Percentiles rank a stretch among this genome's conserved stretches.
phyloP scores from a whole-genome alignment of 768 basidiomycete species.

The Mycena sanguinolenta region DNA sequence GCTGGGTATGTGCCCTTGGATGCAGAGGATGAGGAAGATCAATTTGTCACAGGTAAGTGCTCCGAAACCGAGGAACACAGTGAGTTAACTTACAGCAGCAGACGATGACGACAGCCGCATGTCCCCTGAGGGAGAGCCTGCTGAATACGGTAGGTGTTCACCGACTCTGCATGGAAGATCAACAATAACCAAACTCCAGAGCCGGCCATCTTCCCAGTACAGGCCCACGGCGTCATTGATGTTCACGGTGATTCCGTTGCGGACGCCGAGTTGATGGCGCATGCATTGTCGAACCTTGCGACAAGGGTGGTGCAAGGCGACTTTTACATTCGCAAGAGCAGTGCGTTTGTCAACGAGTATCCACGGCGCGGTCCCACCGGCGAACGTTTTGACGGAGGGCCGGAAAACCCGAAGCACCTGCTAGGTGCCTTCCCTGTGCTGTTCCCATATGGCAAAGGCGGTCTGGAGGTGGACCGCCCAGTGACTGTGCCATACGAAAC shows the following conservation, averaged over 20 bases:
- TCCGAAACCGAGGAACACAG: too few species aligned
- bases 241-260: slow-evolving; percentile 38
- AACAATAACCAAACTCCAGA: too few species aligned
- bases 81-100: too few species aligned
- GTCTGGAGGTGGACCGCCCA: background rate
- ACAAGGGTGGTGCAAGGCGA: too few species aligned
- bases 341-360: slow-evolving; percentile 27
- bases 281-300: slow-evolving; percentile 43
- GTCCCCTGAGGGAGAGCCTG: too few species aligned
- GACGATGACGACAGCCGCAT: too few species aligned
- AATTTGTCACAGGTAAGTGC: too few species aligned
- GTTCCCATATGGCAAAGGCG: background rate
- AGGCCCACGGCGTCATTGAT: slow-evolving; percentile 42
- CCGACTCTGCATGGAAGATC: too few species aligned
- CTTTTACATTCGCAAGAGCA: slow-evolving; percentile 9
- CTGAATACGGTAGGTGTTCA: too few species aligned
- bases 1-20: slow-evolving; percentile 44
- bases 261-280: slow-evolving; percentile 38
- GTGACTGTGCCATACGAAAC: slow-evolving; percentile 41
- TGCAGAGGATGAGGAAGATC: background rate
- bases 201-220: slow-evolving; percentile 45
- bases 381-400: background rate
- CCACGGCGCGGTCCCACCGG: too few species aligned
- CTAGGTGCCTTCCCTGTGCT: slow-evolving; percentile 12
- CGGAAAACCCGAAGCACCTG: slow-evolving; percentile 36